These are phyloP conservation scores for Mycotypha africana DNA, from an alignment of 371 early-diverging fungal genomes.

Conservation along the genomic window DNA sequence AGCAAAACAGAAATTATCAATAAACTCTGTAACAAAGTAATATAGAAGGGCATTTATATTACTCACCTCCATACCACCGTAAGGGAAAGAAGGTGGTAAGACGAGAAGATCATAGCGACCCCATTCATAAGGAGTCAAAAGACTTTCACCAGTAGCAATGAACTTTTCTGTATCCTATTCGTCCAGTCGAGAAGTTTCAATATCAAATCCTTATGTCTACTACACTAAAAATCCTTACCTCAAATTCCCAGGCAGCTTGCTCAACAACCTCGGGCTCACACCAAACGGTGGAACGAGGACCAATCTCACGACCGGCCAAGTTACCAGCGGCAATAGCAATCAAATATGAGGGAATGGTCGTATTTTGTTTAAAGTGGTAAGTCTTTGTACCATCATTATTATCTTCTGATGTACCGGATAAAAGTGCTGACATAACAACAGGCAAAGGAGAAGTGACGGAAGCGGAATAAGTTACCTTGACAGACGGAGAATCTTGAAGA, in stretches of 20 bases:
- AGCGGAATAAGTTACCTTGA: constrained; percentile 89
- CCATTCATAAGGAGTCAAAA: constrained; percentile 93
- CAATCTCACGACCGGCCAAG: constrained; percentile 72
- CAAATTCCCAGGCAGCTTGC: constrained; percentile 92
- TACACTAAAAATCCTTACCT: too few species aligned
- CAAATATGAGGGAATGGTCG: constrained; percentile 85
- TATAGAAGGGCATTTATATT: neutral
- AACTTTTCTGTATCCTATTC: constrained; percentile 86
- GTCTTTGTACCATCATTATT: constrained; percentile 36
- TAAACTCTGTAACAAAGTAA: too few species aligned
- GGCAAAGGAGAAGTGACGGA: constrained; percentile 58
- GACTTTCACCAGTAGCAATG: constrained; percentile 76
- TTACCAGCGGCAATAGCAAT: constrained; percentile 93
- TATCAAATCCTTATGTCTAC: too few species aligned
- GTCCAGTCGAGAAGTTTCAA: too few species aligned
- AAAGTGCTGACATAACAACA: constrained; percentile 39
- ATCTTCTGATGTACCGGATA: constrained; percentile 30
- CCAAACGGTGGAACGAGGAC: constrained; percentile 93
- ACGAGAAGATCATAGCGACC: constrained; percentile 94
- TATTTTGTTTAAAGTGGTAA: constrained; percentile 70
- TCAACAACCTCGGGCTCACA: constrained; percentile 92
- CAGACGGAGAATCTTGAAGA: constrained; percentile 90
- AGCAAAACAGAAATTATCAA: constrained; percentile 1
- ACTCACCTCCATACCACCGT: constrained; percentile 92
- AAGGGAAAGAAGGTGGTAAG: constrained; percentile 81